Evolutionary conservation across 2,329 filamentous ascomycete species (phyloP).

Genomic region (Ophiostoma ips): DNA sequence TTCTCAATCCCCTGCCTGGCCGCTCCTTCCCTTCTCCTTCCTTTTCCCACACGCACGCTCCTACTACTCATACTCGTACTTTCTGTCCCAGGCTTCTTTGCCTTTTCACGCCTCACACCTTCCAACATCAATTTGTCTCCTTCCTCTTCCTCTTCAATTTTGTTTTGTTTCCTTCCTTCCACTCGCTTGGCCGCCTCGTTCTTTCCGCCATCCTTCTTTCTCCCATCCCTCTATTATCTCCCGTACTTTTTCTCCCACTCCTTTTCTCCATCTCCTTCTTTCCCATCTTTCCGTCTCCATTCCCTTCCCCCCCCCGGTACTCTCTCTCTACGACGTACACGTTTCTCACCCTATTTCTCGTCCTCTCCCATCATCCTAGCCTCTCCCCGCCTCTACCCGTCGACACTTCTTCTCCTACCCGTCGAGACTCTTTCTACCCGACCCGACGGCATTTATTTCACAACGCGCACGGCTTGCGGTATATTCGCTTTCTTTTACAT

Average conservation of each 20-base stretch:
- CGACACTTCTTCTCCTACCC: too few species aligned
- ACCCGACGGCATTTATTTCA: too few species aligned
- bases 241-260: not conserved
- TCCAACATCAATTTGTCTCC: not conserved
- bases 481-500: too few species aligned
- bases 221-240: not conserved
- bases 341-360: too few species aligned
- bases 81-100: not conserved
- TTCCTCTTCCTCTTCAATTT: too few species aligned
- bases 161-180: too few species aligned
- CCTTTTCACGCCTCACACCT: not conserved
- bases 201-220: not conserved
- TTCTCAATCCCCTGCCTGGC: not conserved
- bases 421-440: too few species aligned
- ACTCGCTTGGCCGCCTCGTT: not conserved
- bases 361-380: too few species aligned
- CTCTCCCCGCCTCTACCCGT: not conserved
- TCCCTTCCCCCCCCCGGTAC: not conserved
- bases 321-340: too few species aligned
- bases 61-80: not conserved
- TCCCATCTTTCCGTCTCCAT: not conserved
- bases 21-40: not conserved
- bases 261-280: not conserved
- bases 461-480: too few species aligned
- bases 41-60: too few species aligned